Evolutionary conservation across 805 yeast genomes (phyloP).

Genomic region (Ogataea naganishii): DNA sequence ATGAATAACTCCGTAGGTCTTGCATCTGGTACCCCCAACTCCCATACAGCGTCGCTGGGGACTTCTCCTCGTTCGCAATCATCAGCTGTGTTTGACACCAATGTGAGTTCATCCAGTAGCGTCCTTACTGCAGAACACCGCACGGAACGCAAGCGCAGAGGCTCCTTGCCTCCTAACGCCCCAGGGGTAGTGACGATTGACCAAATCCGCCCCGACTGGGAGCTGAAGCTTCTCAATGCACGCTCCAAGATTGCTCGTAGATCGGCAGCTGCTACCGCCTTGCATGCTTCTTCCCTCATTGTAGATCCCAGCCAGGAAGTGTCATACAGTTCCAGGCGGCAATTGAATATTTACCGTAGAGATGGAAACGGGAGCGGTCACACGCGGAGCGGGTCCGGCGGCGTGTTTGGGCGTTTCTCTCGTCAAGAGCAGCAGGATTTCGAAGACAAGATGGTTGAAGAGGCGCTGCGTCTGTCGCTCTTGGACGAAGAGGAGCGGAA

Average conservation of each 20-base stretch:
- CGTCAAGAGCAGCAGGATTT: conserved; percentile 28
- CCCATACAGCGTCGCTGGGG: too few relatives aligned
- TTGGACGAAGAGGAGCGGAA: conserved; percentile 58
- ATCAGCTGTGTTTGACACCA: too few relatives aligned
- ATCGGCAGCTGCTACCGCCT: conserved; percentile 90
- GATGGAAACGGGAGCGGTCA: conserved; percentile 4
- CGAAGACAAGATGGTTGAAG: conserved; percentile 76
- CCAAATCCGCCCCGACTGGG: conserved; percentile 90
- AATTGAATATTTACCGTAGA: conserved; percentile 1
- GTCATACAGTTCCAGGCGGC: not conserved
- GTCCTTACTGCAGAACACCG: too few relatives aligned
- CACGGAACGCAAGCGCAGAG: conserved; percentile 34
- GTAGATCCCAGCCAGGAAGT: conserved; percentile 19
- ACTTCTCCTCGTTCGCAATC: too few relatives aligned
- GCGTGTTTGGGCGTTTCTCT: conserved; percentile 5
- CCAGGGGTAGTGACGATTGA: conserved; percentile 74
- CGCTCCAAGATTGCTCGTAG: conserved; percentile 71
- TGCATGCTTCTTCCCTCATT: conserved; percentile 79
- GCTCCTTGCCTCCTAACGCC: conserved; percentile 57
- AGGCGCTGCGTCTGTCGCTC: conserved; percentile 69
- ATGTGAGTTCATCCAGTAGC: too few relatives aligned
- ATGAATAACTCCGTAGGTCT: too few relatives aligned
- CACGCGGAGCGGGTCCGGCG: conserved; percentile 5
- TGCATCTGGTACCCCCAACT: too few relatives aligned
- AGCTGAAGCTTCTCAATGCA: conserved; percentile 59